Base-by-base conservation (phyloP, 345 rosid species). In the Eucalyptus tenuipes region DNA sequence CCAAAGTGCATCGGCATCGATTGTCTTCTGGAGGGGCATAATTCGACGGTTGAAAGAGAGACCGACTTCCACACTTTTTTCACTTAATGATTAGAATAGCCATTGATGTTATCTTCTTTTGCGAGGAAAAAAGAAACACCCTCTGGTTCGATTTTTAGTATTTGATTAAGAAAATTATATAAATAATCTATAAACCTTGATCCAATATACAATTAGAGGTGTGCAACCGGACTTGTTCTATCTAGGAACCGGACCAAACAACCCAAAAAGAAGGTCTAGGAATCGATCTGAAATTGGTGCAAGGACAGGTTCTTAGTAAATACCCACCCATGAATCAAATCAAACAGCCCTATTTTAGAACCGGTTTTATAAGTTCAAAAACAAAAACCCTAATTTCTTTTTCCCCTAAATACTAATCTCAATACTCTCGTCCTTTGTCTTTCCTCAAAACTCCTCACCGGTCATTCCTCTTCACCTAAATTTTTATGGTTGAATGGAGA, bases 241-340 rank as follows among this genome's bases (percentile, higher is more conserved):
- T 52, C 24, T 52, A 52, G 57, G 0, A 52, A 52, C 10, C 24
- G 0, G 1, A 52, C 24, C 4, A 18, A 1, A 18, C 24, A 18
- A 0, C 55, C 24, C 4, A 52, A 52, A 52, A 18, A 18, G 4
- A 18, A 52, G 57, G 57, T 52, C 0, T 2, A 3, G 0, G 25
- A 52, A 18, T 52, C 57, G 4, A 52, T 52, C 0, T 52, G 24
- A 52, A 52, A 52, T 52, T 52, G 10, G 10, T 52, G 57, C 10
- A 1, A 52, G 4, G 1, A 52, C 1, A 18, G 0, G 10, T 52
- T 52, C 0, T 52, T 52, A 18, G 5, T 52, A 0, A 52, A 18
- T 52, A 52, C 10, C 1, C 57, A 52, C 4, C 25, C 0, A 7
- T 0, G 10, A 52, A 52, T 10, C 1, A 52, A 0, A 52, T 18